Evolutionary conservation across 2,329 filamentous ascomycete genomes (phyloP).

Genomic region (Xylaria sp.): DNA sequence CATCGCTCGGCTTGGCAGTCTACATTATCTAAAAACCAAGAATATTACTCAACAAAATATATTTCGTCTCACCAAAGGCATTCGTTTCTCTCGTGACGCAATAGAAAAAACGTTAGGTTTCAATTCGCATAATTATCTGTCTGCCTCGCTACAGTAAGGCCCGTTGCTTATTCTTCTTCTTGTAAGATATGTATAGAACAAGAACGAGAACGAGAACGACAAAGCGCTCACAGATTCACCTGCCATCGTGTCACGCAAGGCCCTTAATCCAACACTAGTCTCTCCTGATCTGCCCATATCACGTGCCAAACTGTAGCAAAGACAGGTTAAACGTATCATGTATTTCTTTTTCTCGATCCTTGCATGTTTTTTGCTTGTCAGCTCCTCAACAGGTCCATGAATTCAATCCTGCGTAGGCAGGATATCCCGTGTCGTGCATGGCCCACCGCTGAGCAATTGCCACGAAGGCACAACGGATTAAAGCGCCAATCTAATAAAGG

Average conservation of each 20-base stretch:
- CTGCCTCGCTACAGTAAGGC: conserved; percentile 15
- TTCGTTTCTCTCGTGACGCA: neutral
- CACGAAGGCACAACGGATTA: conserved; percentile 23
- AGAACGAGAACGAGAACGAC: conserved; percentile 2
- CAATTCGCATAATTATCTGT: conserved; percentile 29
- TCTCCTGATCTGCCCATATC: conserved; percentile 16
- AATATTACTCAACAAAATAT: neutral
- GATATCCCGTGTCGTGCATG: neutral
- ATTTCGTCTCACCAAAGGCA: neutral
- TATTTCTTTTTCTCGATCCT: conserved; percentile 14
- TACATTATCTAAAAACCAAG: neutral
- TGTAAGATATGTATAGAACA: neutral
- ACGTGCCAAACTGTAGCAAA: conserved; percentile 24
- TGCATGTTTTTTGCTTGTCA: conserved; percentile 8
- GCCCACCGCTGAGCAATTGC: conserved; percentile 9
- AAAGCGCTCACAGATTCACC: neutral
- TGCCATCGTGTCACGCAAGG: neutral
- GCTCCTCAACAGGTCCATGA: conserved; percentile 9
- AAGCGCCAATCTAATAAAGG: conserved; percentile 30
- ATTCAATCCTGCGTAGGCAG: conserved; percentile 6
- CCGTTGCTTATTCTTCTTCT: conserved; percentile 7
- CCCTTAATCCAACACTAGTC: conserved; percentile 7
- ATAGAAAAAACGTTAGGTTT: conserved; percentile 22
- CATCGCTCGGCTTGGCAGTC: neutral
- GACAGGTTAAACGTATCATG: conserved; percentile 34